Evolutionary conservation across 2,329 filamentous ascomycete species (phyloP).

Genomic region (Neonectria coccinea): DNA sequence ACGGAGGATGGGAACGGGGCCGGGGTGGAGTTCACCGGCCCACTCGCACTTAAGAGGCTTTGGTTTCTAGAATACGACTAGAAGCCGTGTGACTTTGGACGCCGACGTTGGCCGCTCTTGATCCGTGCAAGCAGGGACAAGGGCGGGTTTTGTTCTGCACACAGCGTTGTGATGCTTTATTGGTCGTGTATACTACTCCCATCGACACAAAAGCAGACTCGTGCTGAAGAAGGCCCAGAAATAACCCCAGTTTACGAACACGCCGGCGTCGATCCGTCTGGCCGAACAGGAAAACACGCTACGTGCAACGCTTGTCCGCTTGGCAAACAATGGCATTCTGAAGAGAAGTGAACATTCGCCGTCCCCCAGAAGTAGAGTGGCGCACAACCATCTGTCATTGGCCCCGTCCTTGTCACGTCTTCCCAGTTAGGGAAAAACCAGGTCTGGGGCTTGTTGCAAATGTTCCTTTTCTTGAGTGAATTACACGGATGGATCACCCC

Average conservation of each 20-base stretch:
- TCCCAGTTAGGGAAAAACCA: constrained; percentile 27
- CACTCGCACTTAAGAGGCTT: background rate
- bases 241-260: background rate
- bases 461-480: background rate
- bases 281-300: background rate
- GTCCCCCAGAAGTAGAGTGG: background rate
- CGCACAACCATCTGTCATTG: constrained; percentile 15
- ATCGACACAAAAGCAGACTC: background rate
- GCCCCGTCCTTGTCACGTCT: constrained; percentile 4
- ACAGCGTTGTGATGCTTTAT: background rate
- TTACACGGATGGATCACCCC: background rate
- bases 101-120: constrained; percentile 16
- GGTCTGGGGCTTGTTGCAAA: background rate
- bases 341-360: no score
- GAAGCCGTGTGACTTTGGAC: constrained; percentile 25
- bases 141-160: background rate
- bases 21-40: constrained; percentile 20
- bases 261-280: background rate
- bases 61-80: constrained; percentile 43
- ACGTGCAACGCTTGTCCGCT: background rate
- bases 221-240: background rate
- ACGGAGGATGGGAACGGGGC: background rate
- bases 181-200: background rate
- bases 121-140: constrained; percentile 1
- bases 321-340: background rate